Evolutionary conservation across 768 basidiomycete species (phyloP).

Genomic region (Hericium alpestre): DNA sequence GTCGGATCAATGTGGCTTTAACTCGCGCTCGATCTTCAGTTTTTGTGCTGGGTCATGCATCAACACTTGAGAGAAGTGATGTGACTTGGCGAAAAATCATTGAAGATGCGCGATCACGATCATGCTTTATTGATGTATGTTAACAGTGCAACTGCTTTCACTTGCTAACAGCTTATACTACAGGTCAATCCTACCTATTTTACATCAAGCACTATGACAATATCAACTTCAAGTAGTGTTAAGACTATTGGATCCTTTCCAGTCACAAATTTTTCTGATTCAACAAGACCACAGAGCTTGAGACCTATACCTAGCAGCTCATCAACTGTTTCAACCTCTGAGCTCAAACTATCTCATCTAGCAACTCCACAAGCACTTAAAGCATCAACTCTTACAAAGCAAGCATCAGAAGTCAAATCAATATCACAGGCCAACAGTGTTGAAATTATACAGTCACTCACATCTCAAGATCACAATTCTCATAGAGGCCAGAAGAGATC

Average conservation of each 20-base stretch:
- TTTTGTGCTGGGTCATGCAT: conserved; percentile 84
- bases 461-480: no score
- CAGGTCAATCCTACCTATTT: conserved; percentile 31
- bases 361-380: no score
- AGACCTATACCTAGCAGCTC: not conserved
- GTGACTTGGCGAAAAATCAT: conserved; percentile 71
- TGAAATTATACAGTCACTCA: no score
- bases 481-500: conserved; percentile 2
- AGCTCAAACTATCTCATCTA: no score
- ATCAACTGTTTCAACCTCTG: not conserved
- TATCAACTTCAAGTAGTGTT: no score
- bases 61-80: conserved; percentile 83
- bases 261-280: no score
- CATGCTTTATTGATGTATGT: conserved; percentile 54
- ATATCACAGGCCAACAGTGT: no score
- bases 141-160: conserved; percentile 2
- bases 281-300: no score
- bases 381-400: no score
- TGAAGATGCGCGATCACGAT: conserved; percentile 58
- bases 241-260: no score
- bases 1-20: conserved; percentile 97
- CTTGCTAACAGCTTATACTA: not conserved
- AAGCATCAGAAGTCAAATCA: no score
- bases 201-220: conserved; percentile 10
- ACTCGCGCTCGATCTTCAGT: conserved; percentile 94